Conservation (phyloP, 306 rosid genomes). For the Castanopsis chinensis region DNA sequence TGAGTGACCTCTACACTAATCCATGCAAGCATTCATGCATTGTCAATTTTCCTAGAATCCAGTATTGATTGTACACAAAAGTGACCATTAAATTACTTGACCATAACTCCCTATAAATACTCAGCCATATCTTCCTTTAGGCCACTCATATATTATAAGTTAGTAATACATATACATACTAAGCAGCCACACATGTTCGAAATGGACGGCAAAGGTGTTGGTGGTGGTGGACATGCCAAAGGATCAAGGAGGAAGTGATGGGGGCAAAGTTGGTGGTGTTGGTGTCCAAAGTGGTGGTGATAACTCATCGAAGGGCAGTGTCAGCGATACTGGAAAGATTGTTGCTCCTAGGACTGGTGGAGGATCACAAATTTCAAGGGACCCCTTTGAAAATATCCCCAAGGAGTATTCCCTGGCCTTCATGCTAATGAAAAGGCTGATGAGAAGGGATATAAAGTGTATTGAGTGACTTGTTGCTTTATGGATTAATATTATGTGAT, state of each 20-base stretch:
- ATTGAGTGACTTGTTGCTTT: too few relatives aligned
- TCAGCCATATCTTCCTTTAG: too few relatives aligned
- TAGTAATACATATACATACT: too few relatives aligned
- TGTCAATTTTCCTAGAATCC: neutral
- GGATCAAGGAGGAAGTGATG: neutral
- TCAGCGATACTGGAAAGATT: neutral
- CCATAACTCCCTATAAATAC: too few relatives aligned
- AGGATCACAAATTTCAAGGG: neutral
- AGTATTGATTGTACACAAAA: neutral
- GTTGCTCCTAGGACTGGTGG: slow-evolving; percentile 7
- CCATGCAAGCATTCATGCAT: neutral
- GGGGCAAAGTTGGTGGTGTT: neutral
- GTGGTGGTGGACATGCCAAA: neutral
- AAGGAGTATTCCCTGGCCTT: neutral
- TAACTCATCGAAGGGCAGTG: neutral
- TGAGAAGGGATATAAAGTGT: neutral
- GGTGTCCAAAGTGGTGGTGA: neutral
- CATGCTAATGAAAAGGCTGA: neutral
- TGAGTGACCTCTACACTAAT: too few relatives aligned
- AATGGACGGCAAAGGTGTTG: neutral
- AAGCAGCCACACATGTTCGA: neutral
- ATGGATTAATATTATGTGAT: too few relatives aligned
- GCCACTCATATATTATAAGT: too few relatives aligned
- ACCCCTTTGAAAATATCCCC: neutral
- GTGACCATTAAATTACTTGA: neutral